Percentiles rank a stretch among this genome's conserved stretches.
phyloP scores from a whole-genome alignment of 2,329 filamentous ascomycete species.

The Parastagonospora avenae region DNA sequence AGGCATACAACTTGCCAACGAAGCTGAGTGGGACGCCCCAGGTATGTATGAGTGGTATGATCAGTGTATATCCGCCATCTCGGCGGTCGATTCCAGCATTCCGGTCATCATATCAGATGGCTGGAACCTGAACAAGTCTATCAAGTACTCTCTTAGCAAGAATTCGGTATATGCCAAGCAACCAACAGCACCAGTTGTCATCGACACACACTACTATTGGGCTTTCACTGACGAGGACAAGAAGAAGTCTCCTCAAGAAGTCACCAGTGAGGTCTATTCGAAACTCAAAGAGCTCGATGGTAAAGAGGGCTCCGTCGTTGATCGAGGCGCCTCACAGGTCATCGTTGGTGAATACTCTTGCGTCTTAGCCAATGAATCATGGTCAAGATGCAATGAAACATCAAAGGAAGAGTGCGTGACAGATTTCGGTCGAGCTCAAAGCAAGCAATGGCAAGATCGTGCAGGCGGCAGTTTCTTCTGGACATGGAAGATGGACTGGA shows the following conservation, averaged over 20 bases:
- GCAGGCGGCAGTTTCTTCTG: slow-evolving; percentile 63
- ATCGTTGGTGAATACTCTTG: slow-evolving; percentile 65
- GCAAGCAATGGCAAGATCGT: slow-evolving; percentile 54
- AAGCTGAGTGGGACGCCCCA: slow-evolving; percentile 56
- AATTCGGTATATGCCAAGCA: slow-evolving; percentile 41
- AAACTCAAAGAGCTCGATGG: slow-evolving; percentile 55
- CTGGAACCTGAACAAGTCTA: slow-evolving; percentile 57
- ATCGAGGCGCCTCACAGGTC: slow-evolving; percentile 57
- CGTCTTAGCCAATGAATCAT: slow-evolving; percentile 58
- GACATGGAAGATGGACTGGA: slow-evolving; percentile 67
- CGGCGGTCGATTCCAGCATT: slow-evolving; percentile 55
- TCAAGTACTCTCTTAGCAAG: slow-evolving; percentile 53
- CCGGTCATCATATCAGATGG: slow-evolving; percentile 64
- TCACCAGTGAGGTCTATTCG: slow-evolving; percentile 52
- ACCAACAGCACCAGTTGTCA: slow-evolving; percentile 54
- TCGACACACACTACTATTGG: slow-evolving; percentile 67
- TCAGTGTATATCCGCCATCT: slow-evolving; percentile 54
- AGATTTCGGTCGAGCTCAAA: slow-evolving; percentile 57
- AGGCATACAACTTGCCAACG: slow-evolving; percentile 65
- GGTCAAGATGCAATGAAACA: slow-evolving; percentile 45
- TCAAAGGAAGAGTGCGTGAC: slow-evolving; percentile 48
- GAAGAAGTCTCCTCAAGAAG: slow-evolving; percentile 56
- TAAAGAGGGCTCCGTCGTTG: slow-evolving; percentile 55
- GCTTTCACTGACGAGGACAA: slow-evolving; percentile 61
- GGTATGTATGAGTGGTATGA: slow-evolving; percentile 65